Conservation (phyloP, 495 filamentous ascomycete species). For the Podospora pseudocomata region DNA sequence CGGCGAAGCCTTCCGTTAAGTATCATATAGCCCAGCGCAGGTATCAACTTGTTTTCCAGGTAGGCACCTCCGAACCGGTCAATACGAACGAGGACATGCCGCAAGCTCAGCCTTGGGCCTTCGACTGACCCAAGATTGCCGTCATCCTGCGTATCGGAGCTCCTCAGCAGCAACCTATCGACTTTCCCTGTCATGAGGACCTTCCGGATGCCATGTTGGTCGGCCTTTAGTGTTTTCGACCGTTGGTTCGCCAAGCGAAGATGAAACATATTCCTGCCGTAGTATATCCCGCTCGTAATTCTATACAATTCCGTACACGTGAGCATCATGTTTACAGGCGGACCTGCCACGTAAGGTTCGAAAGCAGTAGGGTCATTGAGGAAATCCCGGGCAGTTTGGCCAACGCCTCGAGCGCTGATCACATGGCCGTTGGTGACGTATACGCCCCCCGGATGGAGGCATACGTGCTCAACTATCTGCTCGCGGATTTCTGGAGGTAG, state of each 20-base stretch:
- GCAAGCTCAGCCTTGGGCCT: conserved; percentile 27
- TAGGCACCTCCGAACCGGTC: conserved; percentile 28
- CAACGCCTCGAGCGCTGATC: background rate
- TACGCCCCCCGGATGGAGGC: conserved; percentile 11
- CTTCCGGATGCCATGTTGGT: background rate
- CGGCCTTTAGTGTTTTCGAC: conserved; percentile 12
- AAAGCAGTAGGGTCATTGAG: too few relatives aligned
- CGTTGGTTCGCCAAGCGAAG: conserved; percentile 26
- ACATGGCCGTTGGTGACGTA: background rate
- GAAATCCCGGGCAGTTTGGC: background rate
- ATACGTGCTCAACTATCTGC: conserved; percentile 20
- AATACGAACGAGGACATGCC: conserved; percentile 26
- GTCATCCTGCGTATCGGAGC: background rate
- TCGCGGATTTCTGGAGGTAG: conserved; percentile 21
- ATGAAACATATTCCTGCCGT: conserved; percentile 32
- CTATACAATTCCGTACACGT: conserved; percentile 33
- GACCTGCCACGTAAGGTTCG: background rate
- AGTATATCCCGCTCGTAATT: conserved; percentile 35
- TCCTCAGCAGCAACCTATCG: conserved; percentile 2
- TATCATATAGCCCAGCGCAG: conserved; percentile 27
- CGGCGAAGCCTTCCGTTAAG: conserved; percentile 28
- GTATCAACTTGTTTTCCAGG: conserved; percentile 10
- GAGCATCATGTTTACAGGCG: conserved; percentile 31
- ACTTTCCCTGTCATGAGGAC: conserved; percentile 5
- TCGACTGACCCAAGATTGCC: background rate